Evolutionary conservation across 108 stramenopile genomes (phyloP).

Genomic region (Nannochloropsis gaditana): DNA sequence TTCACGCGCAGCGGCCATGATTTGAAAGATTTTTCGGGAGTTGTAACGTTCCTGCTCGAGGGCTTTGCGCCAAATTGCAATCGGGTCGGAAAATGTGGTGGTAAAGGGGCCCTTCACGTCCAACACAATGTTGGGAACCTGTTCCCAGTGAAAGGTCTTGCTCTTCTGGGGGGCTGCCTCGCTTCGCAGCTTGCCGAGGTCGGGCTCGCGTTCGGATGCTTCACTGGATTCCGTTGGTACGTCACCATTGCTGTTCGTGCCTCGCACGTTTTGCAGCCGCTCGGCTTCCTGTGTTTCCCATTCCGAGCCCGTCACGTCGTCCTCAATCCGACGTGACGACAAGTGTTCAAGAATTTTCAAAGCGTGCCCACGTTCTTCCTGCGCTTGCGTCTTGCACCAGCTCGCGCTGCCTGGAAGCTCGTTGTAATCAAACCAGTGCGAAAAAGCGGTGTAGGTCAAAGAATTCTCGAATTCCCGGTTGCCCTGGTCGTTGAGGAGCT

Average conservation of each 20-base stretch:
- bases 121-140: not conserved
- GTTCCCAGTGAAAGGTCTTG: not conserved
- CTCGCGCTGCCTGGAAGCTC: not conserved
- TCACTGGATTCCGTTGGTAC: not conserved
- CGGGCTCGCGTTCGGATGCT: not conserved
- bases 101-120: not conserved
- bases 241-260: not conserved
- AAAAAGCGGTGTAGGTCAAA: not conserved
- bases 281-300: not conserved
- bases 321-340: not conserved
- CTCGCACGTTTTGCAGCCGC: no score
- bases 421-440: slow-evolving; percentile 20
- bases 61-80: not conserved
- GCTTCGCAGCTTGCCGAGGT: not conserved
- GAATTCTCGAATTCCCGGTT: not conserved
- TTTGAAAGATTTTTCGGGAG: not conserved
- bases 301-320: not conserved
- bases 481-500: slow-evolving; percentile 17
- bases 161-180: not conserved
- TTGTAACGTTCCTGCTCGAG: not conserved
- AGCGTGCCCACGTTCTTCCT: slow-evolving; percentile 11
- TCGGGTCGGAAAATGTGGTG: not conserved
- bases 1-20: not conserved
- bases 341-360: not conserved
- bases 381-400: not conserved